Evolutionary conservation across 2,329 filamentous ascomycete species (phyloP).

Genomic region (Zasmidium angulare): DNA sequence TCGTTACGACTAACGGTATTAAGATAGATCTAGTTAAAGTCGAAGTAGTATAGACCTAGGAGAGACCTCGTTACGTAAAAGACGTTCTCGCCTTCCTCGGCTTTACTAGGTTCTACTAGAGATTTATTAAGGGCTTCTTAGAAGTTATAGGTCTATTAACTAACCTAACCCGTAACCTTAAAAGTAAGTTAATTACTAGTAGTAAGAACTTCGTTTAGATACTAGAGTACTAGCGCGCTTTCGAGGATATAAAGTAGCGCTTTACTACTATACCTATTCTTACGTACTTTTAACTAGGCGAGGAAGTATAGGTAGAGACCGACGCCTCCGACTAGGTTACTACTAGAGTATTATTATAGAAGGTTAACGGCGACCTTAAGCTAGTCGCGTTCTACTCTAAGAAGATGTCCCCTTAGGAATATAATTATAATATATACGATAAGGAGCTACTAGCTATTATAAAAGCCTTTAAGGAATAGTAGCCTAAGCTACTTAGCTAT

Average conservation of each 20-base stretch:
- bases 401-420: conserved; percentile 10
- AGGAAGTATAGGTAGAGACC: neutral
- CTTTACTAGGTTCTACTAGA: conserved; percentile 3
- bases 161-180: too few relatives aligned
- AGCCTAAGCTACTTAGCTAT: conserved; percentile 17
- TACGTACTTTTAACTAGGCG: neutral
- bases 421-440: conserved; percentile 19
- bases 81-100: conserved; percentile 6
- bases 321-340: conserved; percentile 1
- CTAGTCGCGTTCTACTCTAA: conserved; percentile 10
- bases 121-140: conserved; percentile 3
- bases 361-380: neutral
- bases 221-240: neutral
- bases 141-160: neutral
- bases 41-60: conserved; percentile 1
- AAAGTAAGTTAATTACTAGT: neutral
- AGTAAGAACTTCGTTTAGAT: conserved; percentile 2
- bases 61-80: neutral
- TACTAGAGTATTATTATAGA: neutral
- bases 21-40: too few relatives aligned
- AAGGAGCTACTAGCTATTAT: conserved; percentile 36
- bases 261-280: conserved; percentile 1
- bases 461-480: conserved; percentile 28
- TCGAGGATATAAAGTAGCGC: neutral
- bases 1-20: conserved; percentile 24